A percentile compares a stretch with the other conserved stretches of the same genome.
Conservation (phyloP, 2,329 filamentous ascomycete species). For the Balansia obtecta region DNA sequence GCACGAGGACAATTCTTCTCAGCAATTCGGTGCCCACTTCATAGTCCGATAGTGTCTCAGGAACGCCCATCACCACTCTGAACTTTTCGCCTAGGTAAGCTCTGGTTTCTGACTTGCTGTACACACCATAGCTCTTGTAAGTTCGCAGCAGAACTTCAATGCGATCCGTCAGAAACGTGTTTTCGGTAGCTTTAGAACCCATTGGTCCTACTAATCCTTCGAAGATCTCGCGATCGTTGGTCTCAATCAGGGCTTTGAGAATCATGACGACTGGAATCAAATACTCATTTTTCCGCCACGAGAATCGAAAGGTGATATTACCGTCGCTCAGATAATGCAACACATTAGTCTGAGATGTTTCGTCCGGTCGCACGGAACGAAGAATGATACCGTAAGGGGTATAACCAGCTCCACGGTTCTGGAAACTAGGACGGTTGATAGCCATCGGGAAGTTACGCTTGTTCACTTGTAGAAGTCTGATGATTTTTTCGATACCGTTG, state of each 20-base stretch:
- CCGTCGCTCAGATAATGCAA: constrained; percentile 92
- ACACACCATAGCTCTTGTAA: constrained; percentile 81
- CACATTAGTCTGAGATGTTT: constrained; percentile 95
- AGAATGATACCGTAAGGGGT: constrained; percentile 85
- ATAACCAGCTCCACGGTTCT: constrained; percentile 75
- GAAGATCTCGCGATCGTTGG: constrained; percentile 92
- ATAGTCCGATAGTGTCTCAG: constrained; percentile 73
- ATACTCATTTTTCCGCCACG: constrained; percentile 94
- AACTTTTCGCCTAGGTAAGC: constrained; percentile 87
- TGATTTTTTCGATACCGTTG: constrained; percentile 94
- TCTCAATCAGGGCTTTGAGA: constrained; percentile 86
- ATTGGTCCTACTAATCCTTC: constrained; percentile 77
- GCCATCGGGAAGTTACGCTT: constrained; percentile 92
- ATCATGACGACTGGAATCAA: constrained; percentile 96
- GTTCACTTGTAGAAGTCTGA: constrained; percentile 82
- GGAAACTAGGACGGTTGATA: constrained; percentile 82
- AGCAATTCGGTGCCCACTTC: constrained; percentile 88
- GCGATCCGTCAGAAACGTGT: constrained; percentile 90
- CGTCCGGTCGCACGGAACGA: constrained; percentile 86
- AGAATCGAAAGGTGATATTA: constrained; percentile 94
- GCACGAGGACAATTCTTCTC: constrained; percentile 78
- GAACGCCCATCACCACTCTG: constrained; percentile 71
- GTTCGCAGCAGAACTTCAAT: constrained; percentile 85
- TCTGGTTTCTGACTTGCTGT: constrained; percentile 69
- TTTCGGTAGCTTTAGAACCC: constrained; percentile 64